Evolutionary conservation across 306 rosid genomes (phyloP).

Genomic region (Parietaria judaica): DNA sequence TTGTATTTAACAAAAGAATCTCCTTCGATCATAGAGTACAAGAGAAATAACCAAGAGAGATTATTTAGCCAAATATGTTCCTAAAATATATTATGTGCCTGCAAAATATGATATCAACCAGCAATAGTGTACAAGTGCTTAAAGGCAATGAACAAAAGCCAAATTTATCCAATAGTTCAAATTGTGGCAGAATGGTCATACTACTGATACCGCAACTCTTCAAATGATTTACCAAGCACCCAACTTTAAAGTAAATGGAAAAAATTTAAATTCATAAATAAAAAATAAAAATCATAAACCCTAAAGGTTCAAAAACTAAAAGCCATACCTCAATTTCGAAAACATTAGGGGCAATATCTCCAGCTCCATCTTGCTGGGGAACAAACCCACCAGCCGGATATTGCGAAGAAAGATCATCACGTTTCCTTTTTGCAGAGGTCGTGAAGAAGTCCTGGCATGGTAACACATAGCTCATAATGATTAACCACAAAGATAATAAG

Average conservation of each 20-base stretch:
- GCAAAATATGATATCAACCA: too few species aligned
- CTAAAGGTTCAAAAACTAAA: not conserved
- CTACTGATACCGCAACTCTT: too few species aligned
- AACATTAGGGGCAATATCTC: slow-evolving; percentile 44
- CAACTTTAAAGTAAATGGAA: not conserved
- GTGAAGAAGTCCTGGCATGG: slow-evolving; percentile 71
- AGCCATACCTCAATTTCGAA: slow-evolving; percentile 73
- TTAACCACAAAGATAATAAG: slow-evolving; percentile 8
- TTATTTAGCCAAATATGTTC: too few species aligned
- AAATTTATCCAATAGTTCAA: too few species aligned
- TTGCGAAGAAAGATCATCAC: slow-evolving; percentile 72
- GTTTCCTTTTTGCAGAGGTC: slow-evolving; percentile 78
- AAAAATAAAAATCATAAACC: not conserved
- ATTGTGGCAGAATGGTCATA: too few species aligned
- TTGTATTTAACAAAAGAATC: too few species aligned
- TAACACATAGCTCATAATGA: slow-evolving; percentile 17
- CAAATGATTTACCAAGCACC: too few species aligned
- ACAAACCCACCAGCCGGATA: slow-evolving; percentile 68
- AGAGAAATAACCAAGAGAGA: too few species aligned
- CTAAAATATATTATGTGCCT: too few species aligned
- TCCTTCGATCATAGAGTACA: too few species aligned
- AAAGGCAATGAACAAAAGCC: too few species aligned
- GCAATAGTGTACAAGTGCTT: too few species aligned
- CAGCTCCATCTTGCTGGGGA: slow-evolving; percentile 99
- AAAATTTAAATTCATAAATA: not conserved